Evolutionary conservation across 257 asterid genomes (phyloP), one percentile per base, ranked within the genome.

Genomic region (Haberlea rhodopensis): DNA sequence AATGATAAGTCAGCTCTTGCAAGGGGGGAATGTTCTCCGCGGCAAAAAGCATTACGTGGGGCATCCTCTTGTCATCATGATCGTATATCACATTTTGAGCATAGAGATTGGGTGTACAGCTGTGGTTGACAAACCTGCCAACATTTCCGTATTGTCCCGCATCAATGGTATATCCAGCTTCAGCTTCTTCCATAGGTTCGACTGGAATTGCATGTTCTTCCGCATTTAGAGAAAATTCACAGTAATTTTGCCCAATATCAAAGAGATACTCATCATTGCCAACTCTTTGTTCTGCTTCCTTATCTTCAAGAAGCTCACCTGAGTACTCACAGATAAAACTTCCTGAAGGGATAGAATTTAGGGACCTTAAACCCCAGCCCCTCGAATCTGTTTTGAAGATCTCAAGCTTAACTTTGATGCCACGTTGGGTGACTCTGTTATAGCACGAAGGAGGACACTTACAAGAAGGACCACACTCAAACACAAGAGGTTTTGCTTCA

Each of bases 351-450:
- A 91, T 84, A 11, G 51, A 71, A 68, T 72, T 32, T 2, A 76
- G 66, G 1, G 96, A 81, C 67, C 98, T 81, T 5, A 91, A 85
- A 8, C 98, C 96, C 96, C 96, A 91, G 48, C 98, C 96, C 69
- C 87, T 82, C 2, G 69, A 45, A 45, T 71, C 27, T 1, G 96
- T 91, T 73, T 84, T 89, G 61, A 91, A 91, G 62, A 91, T 75
- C 75, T 89, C 96, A 57, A 91, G 76, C 5, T 62, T 80, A 46
- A 73, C 19, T 57, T 63, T 65, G 27, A 71, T 80, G 28, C 95
- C 95, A 7, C 28, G 79, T 57, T 91, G 96, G 74, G 77, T 73
- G 49, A 89, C 89, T 73, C 96, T 68, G 60, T 89, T 91, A 71
- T 78, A 74, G 68, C 96, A 91, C 20, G 85, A 72, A 59, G 90